Conservation (phyloP, 257 asterid species). For the Capsicum pubescens region DNA sequence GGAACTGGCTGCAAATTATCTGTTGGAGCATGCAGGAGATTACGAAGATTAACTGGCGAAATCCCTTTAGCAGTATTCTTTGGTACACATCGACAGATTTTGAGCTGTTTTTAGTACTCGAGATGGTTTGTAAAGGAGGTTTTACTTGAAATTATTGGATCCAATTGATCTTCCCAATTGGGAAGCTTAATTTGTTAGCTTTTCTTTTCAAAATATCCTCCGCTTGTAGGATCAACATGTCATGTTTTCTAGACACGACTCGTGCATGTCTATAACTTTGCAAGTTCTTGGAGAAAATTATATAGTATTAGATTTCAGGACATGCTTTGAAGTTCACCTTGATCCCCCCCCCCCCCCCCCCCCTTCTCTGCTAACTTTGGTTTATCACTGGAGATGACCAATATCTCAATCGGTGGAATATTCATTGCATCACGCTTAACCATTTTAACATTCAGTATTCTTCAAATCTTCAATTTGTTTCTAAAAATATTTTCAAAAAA, state of each 20-base stretch:
- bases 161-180: constrained; percentile 10
- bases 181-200: constrained; percentile 18
- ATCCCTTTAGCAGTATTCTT: constrained; percentile 17
- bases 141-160: constrained; percentile 16
- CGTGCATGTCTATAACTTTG: neutral
- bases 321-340: neutral
- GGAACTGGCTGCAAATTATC: constrained; percentile 85
- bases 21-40: constrained; percentile 85
- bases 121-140: constrained; percentile 26
- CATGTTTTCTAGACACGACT: neutral
- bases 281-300: neutral
- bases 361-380: neutral
- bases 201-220: neutral
- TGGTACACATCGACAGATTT: constrained; percentile 23
- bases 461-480: neutral
- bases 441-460: neutral
- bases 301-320: neutral
- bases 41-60: constrained; percentile 58
- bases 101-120: constrained; percentile 18
- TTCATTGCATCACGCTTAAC: neutral
- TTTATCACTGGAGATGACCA: neutral
- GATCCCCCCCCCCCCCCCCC: too few relatives aligned
- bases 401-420: neutral
- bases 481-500: neutral
- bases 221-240: neutral